Percentiles rank a stretch among this genome's conserved stretches.
Conservation (phyloP, 176 grass and related monocot genomes). For the Puya raimondii region DNA sequence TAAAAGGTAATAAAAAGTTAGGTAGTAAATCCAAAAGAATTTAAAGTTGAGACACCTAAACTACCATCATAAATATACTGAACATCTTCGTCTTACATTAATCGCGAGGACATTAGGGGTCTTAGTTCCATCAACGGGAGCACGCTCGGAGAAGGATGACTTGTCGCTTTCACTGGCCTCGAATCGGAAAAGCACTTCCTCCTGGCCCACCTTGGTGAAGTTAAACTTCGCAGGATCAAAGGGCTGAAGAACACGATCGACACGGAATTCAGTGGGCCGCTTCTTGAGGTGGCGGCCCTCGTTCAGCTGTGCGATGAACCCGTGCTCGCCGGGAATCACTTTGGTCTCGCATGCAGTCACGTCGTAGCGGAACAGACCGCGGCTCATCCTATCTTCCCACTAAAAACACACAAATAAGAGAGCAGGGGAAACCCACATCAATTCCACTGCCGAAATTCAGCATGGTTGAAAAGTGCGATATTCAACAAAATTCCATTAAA, state of each 20-base stretch:
- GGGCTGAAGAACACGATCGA: conserved; percentile 71
- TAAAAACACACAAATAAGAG: conserved; percentile 21
- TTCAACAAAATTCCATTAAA: too few species aligned
- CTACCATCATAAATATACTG: background rate
- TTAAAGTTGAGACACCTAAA: background rate
- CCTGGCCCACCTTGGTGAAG: conserved; percentile 80
- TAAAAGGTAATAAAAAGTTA: too few species aligned
- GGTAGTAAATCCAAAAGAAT: background rate
- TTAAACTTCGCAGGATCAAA: conserved; percentile 76
- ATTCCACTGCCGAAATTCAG: background rate
- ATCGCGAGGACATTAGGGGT: conserved; percentile 50
- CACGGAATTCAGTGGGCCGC: conserved; percentile 79
- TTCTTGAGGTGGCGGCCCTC: conserved; percentile 99
- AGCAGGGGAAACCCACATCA: background rate
- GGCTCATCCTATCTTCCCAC: conserved; percentile 84
- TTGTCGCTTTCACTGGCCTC: conserved; percentile 27
- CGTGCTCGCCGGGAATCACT: conserved; percentile 73
- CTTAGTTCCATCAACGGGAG: conserved; percentile 17
- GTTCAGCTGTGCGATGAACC: conserved; percentile 91
- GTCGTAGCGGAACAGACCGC: conserved; percentile 87
- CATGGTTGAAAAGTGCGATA: too few species aligned
- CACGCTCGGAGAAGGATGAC: conserved; percentile 31
- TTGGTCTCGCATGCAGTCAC: conserved; percentile 95
- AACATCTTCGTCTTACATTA: conserved; percentile 35
- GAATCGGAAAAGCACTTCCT: conserved; percentile 69